Conservation (phyloP, 148 eudicot species). For the Chenopodium quinoa region DNA sequence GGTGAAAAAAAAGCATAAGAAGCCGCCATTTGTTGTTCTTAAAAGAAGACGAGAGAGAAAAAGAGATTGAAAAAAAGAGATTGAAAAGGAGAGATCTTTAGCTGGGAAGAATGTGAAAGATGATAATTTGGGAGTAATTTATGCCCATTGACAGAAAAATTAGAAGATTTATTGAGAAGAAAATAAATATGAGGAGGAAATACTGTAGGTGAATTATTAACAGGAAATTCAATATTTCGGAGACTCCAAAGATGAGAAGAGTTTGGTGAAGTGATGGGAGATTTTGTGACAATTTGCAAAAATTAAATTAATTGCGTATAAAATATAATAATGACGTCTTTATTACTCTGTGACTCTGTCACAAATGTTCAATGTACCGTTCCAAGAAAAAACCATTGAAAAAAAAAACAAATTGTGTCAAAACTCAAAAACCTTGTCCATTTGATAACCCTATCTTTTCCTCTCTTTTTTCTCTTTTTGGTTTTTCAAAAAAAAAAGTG, state of each 20-base stretch:
- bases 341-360: too few relatives aligned
- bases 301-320: too few relatives aligned
- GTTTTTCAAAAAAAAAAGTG: too few relatives aligned
- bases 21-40: slow-evolving; percentile 7
- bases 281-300: too few relatives aligned
- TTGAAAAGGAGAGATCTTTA: slow-evolving; percentile 8
- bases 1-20: neutral
- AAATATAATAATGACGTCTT: too few relatives aligned
- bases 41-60: neutral
- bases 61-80: neutral
- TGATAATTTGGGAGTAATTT: neutral
- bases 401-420: too few relatives aligned
- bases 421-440: too few relatives aligned
- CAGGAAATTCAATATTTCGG: slow-evolving; percentile 12
- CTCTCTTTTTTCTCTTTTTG: too few relatives aligned
- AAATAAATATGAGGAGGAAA: neutral
- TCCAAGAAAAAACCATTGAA: too few relatives aligned
- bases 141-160: neutral
- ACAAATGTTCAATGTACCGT: too few relatives aligned
- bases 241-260: slow-evolving; percentile 17
- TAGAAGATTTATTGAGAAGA: neutral
- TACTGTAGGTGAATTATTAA: neutral
- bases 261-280: slow-evolving; percentile 3
- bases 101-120: neutral
- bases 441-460: too few relatives aligned